Conservation (phyloP, 208 protist species). For the Vickermania ingenoplastis region DNA sequence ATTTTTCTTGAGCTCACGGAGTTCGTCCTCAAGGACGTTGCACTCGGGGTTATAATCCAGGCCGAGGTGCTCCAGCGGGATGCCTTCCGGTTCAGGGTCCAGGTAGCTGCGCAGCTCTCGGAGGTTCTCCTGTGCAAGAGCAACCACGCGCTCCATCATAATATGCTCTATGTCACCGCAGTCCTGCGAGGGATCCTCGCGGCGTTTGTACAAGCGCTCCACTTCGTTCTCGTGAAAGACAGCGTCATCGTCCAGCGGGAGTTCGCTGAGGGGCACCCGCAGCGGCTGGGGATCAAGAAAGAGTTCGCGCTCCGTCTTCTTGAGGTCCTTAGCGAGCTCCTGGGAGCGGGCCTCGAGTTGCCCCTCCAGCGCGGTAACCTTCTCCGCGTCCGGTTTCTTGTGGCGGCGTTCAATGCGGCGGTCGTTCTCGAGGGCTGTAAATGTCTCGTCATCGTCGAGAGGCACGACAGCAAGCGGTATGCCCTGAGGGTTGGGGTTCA, state of each 20-base stretch:
- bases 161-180: slow-evolving; percentile 47
- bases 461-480: slow-evolving; percentile 52
- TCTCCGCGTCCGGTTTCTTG: slow-evolving; percentile 12
- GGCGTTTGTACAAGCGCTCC: slow-evolving; percentile 40
- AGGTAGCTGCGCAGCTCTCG: slow-evolving; percentile 40
- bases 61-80: slow-evolving; percentile 52
- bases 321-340: slow-evolving; percentile 51
- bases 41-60: slow-evolving; percentile 57
- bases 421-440: slow-evolving; percentile 45
- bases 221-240: slow-evolving; percentile 50
- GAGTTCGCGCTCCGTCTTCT: slow-evolving; percentile 54
- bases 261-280: slow-evolving; percentile 41
- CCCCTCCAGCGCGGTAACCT: slow-evolving; percentile 33
- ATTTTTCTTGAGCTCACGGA: slow-evolving; percentile 47
- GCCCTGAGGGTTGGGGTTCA: slow-evolving; percentile 47
- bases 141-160: slow-evolving; percentile 44
- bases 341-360: slow-evolving; percentile 44
- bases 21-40: slow-evolving; percentile 29
- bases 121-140: slow-evolving; percentile 35
- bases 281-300: slow-evolving; percentile 54
- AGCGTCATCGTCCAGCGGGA: slow-evolving; percentile 51
- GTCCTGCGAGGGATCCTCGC: slow-evolving; percentile 20
- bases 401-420: slow-evolving; percentile 29
- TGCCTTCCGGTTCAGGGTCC: slow-evolving; percentile 47
- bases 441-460: slow-evolving; percentile 47